These are phyloP conservation scores for Plasmodium inui DNA, from an alignment of 169 alveolate species.

Conservation along the genomic window DNA sequence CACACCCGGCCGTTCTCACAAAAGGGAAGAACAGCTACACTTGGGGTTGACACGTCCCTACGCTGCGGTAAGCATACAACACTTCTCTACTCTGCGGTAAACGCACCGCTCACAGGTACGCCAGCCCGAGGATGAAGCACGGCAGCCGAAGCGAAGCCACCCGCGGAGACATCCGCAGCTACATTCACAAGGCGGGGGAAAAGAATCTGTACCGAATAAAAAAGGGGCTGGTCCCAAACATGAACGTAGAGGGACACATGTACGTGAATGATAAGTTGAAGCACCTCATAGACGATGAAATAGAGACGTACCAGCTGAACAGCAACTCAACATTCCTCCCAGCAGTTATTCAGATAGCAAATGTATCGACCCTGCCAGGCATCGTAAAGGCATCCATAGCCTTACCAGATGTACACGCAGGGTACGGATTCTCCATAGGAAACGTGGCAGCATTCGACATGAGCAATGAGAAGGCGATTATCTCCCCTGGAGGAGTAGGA, in stretches of 20 bases:
- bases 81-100: neutral
- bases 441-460: constrained; percentile 93
- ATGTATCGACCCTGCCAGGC: constrained; percentile 92
- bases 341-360: constrained; percentile 90
- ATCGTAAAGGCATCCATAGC: constrained; percentile 89
- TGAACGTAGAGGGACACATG: constrained; percentile 88
- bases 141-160: neutral
- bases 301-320: constrained; percentile 70
- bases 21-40: neutral
- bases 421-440: constrained; percentile 93
- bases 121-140: neutral
- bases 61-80: too few species aligned
- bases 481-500: constrained; percentile 94
- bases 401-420: constrained; percentile 91
- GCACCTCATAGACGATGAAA: constrained; percentile 83
- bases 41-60: neutral
- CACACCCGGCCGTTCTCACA: neutral
- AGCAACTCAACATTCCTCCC: constrained; percentile 88
- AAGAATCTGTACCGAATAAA: constrained; percentile 76
- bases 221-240: constrained; percentile 88
- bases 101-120: too few species aligned
- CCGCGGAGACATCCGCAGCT: constrained; percentile 5
- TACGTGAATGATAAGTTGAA: constrained; percentile 86
- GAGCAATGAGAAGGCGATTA: constrained; percentile 85
- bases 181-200: constrained; percentile 33